Evolutionary conservation across 2,329 filamentous ascomycete species (phyloP).

Genomic region (Monilinia laxa): DNA sequence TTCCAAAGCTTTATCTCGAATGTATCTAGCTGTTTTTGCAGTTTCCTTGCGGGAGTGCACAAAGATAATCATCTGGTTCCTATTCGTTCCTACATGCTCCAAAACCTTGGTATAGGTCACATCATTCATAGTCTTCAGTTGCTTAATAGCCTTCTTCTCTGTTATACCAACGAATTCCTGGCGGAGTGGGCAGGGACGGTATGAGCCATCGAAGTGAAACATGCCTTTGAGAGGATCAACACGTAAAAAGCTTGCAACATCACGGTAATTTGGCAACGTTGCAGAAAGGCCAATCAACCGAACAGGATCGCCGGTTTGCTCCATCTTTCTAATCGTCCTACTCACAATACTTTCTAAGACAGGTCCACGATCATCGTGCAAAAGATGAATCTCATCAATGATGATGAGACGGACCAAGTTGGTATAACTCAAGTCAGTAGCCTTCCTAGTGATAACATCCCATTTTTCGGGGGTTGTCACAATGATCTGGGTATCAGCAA

Average conservation of each 20-base stretch:
- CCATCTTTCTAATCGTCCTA: slow-evolving; percentile 86
- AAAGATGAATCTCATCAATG: slow-evolving; percentile 96
- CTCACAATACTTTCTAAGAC: slow-evolving; percentile 97
- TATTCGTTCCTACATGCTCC: slow-evolving; percentile 88
- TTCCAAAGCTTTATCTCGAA: slow-evolving; percentile 95
- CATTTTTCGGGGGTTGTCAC: slow-evolving; percentile 98
- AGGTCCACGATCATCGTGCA: slow-evolving; percentile 95
- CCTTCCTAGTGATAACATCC: slow-evolving; percentile 98
- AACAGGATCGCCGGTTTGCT: slow-evolving; percentile 91
- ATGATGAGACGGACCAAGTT: slow-evolving; percentile 94
- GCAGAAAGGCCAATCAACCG: slow-evolving; percentile 90
- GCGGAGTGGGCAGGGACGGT: slow-evolving; percentile 86
- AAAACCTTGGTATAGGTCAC: slow-evolving; percentile 97
- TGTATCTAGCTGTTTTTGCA: slow-evolving; percentile 93
- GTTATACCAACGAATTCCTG: slow-evolving; percentile 98
- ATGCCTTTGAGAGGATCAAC: slow-evolving; percentile 82
- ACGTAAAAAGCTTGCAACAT: slow-evolving; percentile 92
- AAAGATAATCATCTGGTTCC: slow-evolving; percentile 98
- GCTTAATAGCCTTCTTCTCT: slow-evolving; percentile 97
- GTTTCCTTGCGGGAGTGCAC: slow-evolving; percentile 98
- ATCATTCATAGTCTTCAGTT: slow-evolving; percentile 98
- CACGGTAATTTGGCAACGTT: slow-evolving; percentile 92
- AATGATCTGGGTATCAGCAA: slow-evolving; percentile 95
- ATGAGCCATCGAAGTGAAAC: slow-evolving; percentile 96
- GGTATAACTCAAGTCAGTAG: slow-evolving; percentile 94